A percentile compares a stretch with the other conserved stretches of the same genome.
Evolutionary conservation across 306 rosid genomes (phyloP).

Genomic region (Styphnolobium japonicum): DNA sequence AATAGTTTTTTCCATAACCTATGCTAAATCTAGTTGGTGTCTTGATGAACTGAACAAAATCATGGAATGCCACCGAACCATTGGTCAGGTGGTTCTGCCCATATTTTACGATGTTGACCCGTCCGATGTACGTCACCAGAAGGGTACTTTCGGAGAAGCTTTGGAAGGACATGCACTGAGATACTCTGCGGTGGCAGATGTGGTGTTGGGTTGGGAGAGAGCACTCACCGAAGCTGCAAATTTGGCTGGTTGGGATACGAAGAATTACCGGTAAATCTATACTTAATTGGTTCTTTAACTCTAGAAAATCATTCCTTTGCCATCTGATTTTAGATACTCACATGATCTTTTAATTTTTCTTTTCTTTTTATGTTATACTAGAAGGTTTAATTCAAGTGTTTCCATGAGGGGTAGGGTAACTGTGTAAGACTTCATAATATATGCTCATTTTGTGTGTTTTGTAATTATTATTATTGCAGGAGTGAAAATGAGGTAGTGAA

Average conservation of each 20-base stretch:
- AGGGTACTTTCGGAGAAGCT: background rate
- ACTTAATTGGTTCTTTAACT: too few species aligned
- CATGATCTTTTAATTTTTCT: too few species aligned
- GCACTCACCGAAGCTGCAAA: background rate
- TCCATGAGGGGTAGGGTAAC: background rate
- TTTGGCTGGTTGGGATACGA: background rate
- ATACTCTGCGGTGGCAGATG: too few species aligned
- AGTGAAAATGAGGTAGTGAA: too few species aligned
- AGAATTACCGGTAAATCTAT: background rate
- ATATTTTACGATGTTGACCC: background rate
- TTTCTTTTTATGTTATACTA: too few species aligned
- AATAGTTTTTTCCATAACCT: background rate
- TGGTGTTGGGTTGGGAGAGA: background rate
- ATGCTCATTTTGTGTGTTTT: background rate
- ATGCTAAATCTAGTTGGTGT: slow-evolving; percentile 7
- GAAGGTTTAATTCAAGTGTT: too few species aligned
- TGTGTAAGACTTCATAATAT: too few species aligned
- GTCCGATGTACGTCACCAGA: background rate
- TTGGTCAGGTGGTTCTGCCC: background rate
- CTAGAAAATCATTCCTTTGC: too few species aligned
- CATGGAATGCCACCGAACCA: background rate
- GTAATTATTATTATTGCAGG: background rate
- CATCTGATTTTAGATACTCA: too few species aligned
- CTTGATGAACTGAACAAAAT: background rate
- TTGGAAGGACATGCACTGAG: background rate